A percentile compares a stretch with the other conserved stretches of the same genome.
phyloP scores from a whole-genome alignment of 768 basidiomycete genomes.

The Macrolepiota dolichaula region DNA sequence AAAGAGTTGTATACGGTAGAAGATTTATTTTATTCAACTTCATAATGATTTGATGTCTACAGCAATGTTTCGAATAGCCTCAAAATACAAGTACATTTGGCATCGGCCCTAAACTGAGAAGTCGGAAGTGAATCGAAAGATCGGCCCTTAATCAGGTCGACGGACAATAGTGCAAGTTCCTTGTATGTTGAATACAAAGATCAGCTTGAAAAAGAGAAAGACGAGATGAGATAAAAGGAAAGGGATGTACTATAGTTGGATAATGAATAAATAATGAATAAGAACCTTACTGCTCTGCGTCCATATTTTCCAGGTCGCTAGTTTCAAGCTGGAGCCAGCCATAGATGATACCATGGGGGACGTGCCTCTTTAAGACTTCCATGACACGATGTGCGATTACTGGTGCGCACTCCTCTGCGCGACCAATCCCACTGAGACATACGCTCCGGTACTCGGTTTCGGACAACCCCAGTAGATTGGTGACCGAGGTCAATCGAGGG shows the following conservation, averaged over 20 bases:
- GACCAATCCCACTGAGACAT: conserved; percentile 71
- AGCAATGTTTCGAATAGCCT: not conserved
- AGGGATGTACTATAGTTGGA: not conserved
- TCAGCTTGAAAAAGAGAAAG: not conserved
- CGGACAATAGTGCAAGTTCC: not conserved
- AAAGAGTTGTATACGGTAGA: not conserved
- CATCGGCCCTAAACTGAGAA: not conserved
- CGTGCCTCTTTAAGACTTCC: conserved; percentile 38
- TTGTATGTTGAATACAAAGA: not conserved
- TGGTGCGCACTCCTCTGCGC: conserved; percentile 71
- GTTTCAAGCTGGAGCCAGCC: conserved; percentile 49
- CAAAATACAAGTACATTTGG: not conserved
- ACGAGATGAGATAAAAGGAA: not conserved
- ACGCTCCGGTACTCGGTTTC: conserved; percentile 66
- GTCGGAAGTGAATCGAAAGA: not conserved
- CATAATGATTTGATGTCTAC: not conserved
- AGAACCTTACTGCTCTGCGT: not conserved
- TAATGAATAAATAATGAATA: not conserved
- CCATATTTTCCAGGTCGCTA: not conserved
- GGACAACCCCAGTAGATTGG: conserved; percentile 51
- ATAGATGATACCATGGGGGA: conserved; percentile 31
- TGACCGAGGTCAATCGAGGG: conserved; percentile 37
- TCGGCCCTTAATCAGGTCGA: not conserved
- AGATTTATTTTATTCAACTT: not conserved
- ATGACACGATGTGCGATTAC: conserved; percentile 57